Evolutionary conservation across 306 rosid species (phyloP).

Genomic region (Citrullus mucosospermus): DNA sequence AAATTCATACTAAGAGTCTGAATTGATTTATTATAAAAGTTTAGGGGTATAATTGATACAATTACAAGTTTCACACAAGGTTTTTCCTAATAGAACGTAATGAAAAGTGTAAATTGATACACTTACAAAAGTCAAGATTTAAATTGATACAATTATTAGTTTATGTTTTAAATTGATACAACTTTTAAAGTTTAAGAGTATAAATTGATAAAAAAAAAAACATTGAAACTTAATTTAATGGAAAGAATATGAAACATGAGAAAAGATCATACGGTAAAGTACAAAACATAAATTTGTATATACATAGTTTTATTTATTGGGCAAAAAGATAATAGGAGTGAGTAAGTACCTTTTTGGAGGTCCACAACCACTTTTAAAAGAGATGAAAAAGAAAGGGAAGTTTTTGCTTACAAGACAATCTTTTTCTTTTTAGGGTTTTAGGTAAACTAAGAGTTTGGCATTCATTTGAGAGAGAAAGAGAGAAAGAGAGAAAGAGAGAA

Average conservation of each 20-base stretch:
- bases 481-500: too few species aligned
- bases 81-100: too few species aligned
- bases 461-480: not conserved
- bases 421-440: conserved; percentile 5
- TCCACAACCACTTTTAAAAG: not conserved
- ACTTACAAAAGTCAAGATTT: too few species aligned
- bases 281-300: not conserved
- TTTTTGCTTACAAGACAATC: not conserved
- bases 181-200: too few species aligned
- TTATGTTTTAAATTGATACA: too few species aligned
- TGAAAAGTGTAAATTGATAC: too few species aligned
- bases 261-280: not conserved
- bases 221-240: not conserved
- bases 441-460: conserved; percentile 4
- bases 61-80: too few species aligned
- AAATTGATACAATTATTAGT: too few species aligned
- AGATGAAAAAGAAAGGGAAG: not conserved
- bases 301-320: not conserved
- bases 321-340: not conserved
- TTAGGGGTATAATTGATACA: too few species aligned
- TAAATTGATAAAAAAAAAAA: too few species aligned
- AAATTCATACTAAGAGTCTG: too few species aligned
- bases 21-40: too few species aligned
- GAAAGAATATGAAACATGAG: not conserved
- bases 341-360: not conserved